Conservation (phyloP, 2,329 filamentous ascomycete genomes). For the Colletotrichum falcatum region DNA sequence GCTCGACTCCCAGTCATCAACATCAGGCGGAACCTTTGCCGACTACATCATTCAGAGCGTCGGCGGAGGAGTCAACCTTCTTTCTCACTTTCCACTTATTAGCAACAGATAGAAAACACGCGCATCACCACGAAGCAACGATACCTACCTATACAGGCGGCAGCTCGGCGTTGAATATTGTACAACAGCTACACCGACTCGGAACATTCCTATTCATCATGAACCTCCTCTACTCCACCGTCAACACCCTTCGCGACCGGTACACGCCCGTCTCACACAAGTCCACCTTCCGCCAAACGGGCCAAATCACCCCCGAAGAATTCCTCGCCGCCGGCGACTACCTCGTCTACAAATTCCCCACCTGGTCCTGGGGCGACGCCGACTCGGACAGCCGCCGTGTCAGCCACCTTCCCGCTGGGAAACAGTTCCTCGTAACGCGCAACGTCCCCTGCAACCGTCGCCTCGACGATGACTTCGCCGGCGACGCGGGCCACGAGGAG, state of each 20-base stretch:
- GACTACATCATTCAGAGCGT: conserved; percentile 33
- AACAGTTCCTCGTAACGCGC: conserved; percentile 95
- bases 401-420: conserved; percentile 83
- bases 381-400: conserved; percentile 84
- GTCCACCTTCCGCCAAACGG: conserved; percentile 92
- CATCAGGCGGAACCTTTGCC: conserved; percentile 38
- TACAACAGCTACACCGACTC: conserved; percentile 15
- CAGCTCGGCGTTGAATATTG: background rate
- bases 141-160: background rate
- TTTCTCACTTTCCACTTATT: conserved; percentile 10
- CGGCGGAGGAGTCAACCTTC: conserved; percentile 6
- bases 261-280: conserved; percentile 90
- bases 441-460: conserved; percentile 94
- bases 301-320: conserved; percentile 97
- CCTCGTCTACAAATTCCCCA: conserved; percentile 98
- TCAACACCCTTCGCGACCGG: conserved; percentile 91
- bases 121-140: conserved; percentile 7
- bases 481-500: conserved; percentile 87
- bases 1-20: conserved; percentile 34
- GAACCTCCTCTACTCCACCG: conserved; percentile 92
- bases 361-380: conserved; percentile 96
- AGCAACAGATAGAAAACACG: background rate
- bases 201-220: conserved; percentile 59
- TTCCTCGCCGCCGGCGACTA: conserved; percentile 97
- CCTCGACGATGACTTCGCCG: conserved; percentile 92